These are phyloP conservation scores for Phlyctochytrium bullatum DNA, from an alignment of 192 early-diverging fungal genomes.

Conservation along the genomic window DNA sequence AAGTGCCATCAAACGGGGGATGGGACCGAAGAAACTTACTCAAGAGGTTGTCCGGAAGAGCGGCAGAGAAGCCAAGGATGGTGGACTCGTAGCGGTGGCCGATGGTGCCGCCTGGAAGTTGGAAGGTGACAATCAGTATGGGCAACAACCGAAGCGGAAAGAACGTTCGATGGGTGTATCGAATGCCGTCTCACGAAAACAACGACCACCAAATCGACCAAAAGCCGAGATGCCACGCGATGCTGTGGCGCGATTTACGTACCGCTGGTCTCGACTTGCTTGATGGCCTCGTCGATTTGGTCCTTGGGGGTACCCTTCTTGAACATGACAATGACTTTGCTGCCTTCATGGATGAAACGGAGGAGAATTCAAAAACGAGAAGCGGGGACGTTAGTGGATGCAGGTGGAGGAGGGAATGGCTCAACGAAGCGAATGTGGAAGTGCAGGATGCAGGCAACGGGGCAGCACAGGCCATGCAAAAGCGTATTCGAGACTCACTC, in stretches of 20 bases:
- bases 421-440: too few relatives aligned
- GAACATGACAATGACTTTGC: conserved; percentile 54
- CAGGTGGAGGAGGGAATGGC: too few relatives aligned
- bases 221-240: not conserved
- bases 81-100: conserved; percentile 50
- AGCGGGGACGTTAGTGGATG: too few relatives aligned
- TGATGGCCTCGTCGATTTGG: conserved; percentile 39
- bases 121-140: not conserved
- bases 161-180: not conserved
- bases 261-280: conserved; percentile 24
- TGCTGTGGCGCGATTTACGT: not conserved
- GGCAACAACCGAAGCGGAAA: not conserved
- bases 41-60: conserved; percentile 50
- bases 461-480: too few relatives aligned
- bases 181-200: not conserved
- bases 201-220: not conserved
- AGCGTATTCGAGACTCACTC: too few relatives aligned
- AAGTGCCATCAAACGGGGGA: not conserved
- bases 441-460: too few relatives aligned
- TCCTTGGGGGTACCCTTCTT: conserved; percentile 44
- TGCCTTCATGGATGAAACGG: too few relatives aligned
- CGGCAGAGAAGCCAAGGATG: conserved; percentile 56
- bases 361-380: too few relatives aligned
- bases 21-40: conserved; percentile 21
- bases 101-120: conserved; percentile 39